These are phyloP conservation scores for Hippophae rhamnoides DNA, from an alignment of 306 rosid species.

Conservation along the genomic window DNA sequence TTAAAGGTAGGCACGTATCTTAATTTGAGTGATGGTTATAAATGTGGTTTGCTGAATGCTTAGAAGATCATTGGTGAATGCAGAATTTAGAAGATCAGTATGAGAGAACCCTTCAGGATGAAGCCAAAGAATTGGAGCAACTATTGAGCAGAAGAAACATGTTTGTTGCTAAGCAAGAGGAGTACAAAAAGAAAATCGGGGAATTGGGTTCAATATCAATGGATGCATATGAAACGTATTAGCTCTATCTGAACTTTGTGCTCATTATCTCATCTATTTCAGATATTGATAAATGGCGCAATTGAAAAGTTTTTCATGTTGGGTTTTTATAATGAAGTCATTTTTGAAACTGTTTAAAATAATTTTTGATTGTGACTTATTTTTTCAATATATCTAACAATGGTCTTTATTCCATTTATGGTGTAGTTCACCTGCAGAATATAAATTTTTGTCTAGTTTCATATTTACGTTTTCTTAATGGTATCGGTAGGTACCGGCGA, in stretches of 20 bases:
- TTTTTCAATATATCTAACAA: background rate
- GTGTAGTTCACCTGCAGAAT: background rate
- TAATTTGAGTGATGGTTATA: slow-evolving; percentile 14
- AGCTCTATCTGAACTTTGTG: slow-evolving; percentile 17
- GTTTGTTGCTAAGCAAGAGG: slow-evolving; percentile 82
- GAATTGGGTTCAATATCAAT: slow-evolving; percentile 86
- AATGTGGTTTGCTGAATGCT: slow-evolving; percentile 20
- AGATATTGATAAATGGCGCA: background rate
- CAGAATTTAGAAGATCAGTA: slow-evolving; percentile 78
- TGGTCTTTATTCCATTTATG: background rate
- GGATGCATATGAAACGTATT: slow-evolving; percentile 93
- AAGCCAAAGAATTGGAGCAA: slow-evolving; percentile 84
- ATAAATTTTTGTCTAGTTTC: background rate
- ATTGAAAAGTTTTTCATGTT: background rate
- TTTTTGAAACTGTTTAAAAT: background rate
- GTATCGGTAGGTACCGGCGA: slow-evolving; percentile 58
- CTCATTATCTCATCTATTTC: slow-evolving; percentile 5
- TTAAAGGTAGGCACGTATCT: slow-evolving; percentile 54
- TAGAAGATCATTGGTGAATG: slow-evolving; percentile 23
- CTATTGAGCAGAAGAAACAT: slow-evolving; percentile 64
- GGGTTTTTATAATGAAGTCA: background rate
- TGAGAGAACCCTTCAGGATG: slow-evolving; percentile 83
- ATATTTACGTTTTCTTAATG: slow-evolving; percentile 8
- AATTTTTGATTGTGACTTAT: background rate
- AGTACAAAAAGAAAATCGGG: slow-evolving; percentile 76